Evolutionary conservation across 2,329 filamentous ascomycete genomes (phyloP).

Genomic region (Trichoderma koningii): DNA sequence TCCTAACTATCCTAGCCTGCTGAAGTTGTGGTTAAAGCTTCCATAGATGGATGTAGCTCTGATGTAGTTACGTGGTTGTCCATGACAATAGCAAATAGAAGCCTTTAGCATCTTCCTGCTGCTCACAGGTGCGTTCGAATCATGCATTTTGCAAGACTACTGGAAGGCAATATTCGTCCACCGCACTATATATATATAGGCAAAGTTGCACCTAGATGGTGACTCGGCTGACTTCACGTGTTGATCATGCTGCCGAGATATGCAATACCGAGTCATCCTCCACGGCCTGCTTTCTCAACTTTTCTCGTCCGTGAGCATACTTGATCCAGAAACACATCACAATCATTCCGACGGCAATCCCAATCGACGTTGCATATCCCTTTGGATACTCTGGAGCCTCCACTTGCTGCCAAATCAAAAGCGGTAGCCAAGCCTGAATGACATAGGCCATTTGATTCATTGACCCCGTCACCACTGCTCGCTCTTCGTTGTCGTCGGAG

Average conservation of each 20-base stretch:
- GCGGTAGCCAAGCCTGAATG: conserved; percentile 68
- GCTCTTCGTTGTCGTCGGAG: conserved; percentile 60
- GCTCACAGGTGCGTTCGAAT: neutral
- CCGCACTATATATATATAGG: too few relatives aligned
- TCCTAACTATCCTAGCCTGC: conserved; percentile 26
- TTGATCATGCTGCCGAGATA: neutral
- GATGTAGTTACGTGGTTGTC: neutral
- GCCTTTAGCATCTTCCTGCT: neutral
- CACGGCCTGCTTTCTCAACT: neutral
- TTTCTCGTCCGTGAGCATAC: conserved; percentile 49
- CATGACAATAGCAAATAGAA: too few relatives aligned
- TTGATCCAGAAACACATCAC: conserved; percentile 51
- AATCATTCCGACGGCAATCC: conserved; percentile 53
- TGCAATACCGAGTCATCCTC: neutral
- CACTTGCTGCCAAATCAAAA: conserved; percentile 66
- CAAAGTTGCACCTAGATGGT: too few relatives aligned
- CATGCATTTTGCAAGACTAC: neutral
- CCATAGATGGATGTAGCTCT: neutral
- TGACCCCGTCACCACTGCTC: conserved; percentile 63
- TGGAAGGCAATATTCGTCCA: too few relatives aligned
- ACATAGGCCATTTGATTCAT: conserved; percentile 74
- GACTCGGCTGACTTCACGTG: too few relatives aligned
- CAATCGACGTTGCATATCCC: conserved; percentile 59
- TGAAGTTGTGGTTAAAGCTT: conserved; percentile 24
- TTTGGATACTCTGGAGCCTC: conserved; percentile 63